Evolutionary conservation across 192 early-diverging fungal species (phyloP), one percentile per base, ranked within the genome.

Genomic region (Chytriomyces hyalinus): DNA sequence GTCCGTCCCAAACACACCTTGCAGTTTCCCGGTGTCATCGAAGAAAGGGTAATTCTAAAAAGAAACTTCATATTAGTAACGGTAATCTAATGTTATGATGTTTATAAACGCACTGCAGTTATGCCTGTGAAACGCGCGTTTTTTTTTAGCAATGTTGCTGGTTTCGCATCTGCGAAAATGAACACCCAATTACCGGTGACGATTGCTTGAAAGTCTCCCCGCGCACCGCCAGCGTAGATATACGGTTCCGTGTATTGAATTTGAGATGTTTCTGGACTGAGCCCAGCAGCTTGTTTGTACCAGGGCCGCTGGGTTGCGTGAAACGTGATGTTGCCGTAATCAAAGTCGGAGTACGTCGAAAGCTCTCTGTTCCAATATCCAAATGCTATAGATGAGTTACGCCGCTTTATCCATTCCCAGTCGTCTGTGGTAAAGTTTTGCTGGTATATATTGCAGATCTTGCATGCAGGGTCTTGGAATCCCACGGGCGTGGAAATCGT

Each of bases 41-140:
- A 64, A 64, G 62, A 22, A 64, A 20, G 62, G 62, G 24, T 24
- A 64, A 64, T 20, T 64, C 22, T 59, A n/a, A 20, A n/a, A 20
- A 36, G 36, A 59, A n/a, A n/a, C 20, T n/a, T 1, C 13, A 4
- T 3, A 59, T n/a, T n/a, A 59, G 20, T 1, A 5, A 59, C 13
- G 57, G 57, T n/a, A 59, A 59, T 59, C 3, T 59, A n/a, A 20
- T 20, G 13, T 2, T n/a, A 59, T 4, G 0, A 59, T 59, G 13
- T 59, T 5, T n/a, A 59, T n/a, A 59, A n/a, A 59, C 15, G 1
- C 15, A 20, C 15, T 20, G 20, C 13, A 59, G 20, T n/a, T 20
- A 59, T 59, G 15, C 20, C 20, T n/a, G 15, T n/a, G 62, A 20
- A 64, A 36, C n/a, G 13, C 20, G 36, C 36, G 36, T 36, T 36